A percentile compares a stretch with the other conserved stretches of the same genome.
These are phyloP conservation scores for Talaromyces sp. DNA, from an alignment of 2,329 filamentous ascomycete genomes.

Conservation along the genomic window DNA sequence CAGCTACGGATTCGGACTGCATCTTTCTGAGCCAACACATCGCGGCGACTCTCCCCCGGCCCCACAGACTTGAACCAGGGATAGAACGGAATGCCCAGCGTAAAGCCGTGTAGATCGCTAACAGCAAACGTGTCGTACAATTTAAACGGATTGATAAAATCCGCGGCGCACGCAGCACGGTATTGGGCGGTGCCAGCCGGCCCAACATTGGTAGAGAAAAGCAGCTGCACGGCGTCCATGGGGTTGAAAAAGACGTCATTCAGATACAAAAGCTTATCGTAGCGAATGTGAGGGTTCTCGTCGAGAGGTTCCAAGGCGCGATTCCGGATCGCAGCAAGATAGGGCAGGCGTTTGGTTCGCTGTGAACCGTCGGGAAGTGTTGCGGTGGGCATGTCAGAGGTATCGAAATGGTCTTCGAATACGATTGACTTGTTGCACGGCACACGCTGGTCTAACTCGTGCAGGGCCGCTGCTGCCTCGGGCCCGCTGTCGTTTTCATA, in stretches of 20 bases:
- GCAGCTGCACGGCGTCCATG: constrained; percentile 52
- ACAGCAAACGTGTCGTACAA: constrained; percentile 75
- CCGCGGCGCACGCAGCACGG: constrained; percentile 66
- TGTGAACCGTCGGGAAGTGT: constrained; percentile 48
- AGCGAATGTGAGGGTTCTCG: constrained; percentile 32
- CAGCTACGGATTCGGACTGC: constrained; percentile 66
- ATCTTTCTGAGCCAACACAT: constrained; percentile 53
- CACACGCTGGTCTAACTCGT: constrained; percentile 45
- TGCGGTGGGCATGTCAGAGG: constrained; percentile 53
- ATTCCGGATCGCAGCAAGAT: constrained; percentile 67
- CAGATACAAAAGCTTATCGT: constrained; percentile 54
- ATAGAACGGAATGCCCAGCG: constrained; percentile 64
- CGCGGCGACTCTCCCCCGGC: constrained; percentile 51
- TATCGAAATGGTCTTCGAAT: constrained; percentile 53
- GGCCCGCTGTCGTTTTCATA: constrained; percentile 66
- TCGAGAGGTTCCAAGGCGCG: constrained; percentile 59
- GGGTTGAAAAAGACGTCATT: constrained; percentile 65
- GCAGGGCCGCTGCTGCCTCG: constrained; percentile 50
- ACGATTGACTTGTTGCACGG: constrained; percentile 50
- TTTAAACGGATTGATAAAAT: constrained; percentile 67
- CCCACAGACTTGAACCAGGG: constrained; percentile 59
- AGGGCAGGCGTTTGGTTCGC: constrained; percentile 67
- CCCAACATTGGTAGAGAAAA: constrained; percentile 56
- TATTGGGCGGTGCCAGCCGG: constrained; percentile 52
- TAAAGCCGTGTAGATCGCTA: constrained; percentile 62